Evolutionary conservation across 208 protist species (phyloP).

Genomic region (Leishmania mexicana): DNA sequence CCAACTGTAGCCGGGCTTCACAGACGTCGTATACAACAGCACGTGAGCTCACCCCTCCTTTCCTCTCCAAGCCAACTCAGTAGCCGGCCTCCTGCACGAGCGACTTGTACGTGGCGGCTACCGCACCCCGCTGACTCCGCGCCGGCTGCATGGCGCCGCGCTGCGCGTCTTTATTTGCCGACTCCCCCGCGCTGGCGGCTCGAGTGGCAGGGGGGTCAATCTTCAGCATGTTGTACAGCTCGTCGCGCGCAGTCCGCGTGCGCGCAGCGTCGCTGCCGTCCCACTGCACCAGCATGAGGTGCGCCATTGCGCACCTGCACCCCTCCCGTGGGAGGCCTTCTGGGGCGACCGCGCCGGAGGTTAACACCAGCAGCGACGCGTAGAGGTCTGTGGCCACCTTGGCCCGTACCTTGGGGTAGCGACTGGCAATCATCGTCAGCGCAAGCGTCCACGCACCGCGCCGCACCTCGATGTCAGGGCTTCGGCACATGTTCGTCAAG

Average conservation of each 20-base stretch:
- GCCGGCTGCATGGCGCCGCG: slow-evolving; percentile 9
- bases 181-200: background rate
- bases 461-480: slow-evolving; percentile 47
- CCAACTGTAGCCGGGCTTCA: background rate
- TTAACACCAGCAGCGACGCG: slow-evolving; percentile 78
- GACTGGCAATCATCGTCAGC: slow-evolving; percentile 88
- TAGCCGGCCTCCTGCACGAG: slow-evolving; percentile 88
- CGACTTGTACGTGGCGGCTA: slow-evolving; percentile 74
- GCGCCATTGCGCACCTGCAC: slow-evolving; percentile 55
- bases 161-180: slow-evolving; percentile 17
- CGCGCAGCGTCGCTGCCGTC: slow-evolving; percentile 66
- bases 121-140: slow-evolving; percentile 25
- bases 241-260: slow-evolving; percentile 73
- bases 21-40: background rate
- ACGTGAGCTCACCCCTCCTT: background rate
- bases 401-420: slow-evolving; percentile 92
- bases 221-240: slow-evolving; percentile 74
- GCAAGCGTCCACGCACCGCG: slow-evolving; percentile 62
- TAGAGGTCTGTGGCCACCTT: slow-evolving; percentile 87
- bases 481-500: slow-evolving; percentile 71
- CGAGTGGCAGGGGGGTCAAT: slow-evolving; percentile 40
- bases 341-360: slow-evolving; percentile 24
- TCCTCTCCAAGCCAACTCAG: slow-evolving; percentile 24
- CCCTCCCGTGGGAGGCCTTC: slow-evolving; percentile 23
- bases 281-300: slow-evolving; percentile 74